Evolutionary conservation across 2,329 filamentous ascomycete genomes (phyloP), one percentile per base, ranked within the genome.

Genomic region (Beauveria brongniartii): DNA sequence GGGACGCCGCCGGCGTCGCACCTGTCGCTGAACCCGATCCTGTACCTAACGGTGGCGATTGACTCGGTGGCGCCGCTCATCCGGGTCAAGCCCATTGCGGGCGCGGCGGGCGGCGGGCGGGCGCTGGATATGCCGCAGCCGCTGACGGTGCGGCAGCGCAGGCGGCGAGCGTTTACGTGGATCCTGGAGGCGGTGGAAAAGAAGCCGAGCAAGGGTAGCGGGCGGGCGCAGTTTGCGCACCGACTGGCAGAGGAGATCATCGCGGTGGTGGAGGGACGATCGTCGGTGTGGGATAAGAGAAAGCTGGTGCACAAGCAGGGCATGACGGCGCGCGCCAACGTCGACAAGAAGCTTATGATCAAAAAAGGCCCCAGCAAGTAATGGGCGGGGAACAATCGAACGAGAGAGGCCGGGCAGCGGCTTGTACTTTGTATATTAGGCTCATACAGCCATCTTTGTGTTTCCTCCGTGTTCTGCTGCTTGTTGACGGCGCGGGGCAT

Each of bases 11-110:
- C 92, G 1, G 80, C 90, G 26, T 78, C 82, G 4, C 87, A 93
- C 68, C 87, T 99, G 10, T 92, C 94, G 3, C 84, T 96, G 37
- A 90, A 97, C 74, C 94, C 94, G 1, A 82, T 95, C 59, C 83
- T 90, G 59, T 99, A 97, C 77, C 86, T 99, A 53, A 91, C 89
- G 14, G 82, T 95, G 37, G 92, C 92, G 37, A 87, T 99, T 69
- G 94, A 99, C 80, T 95, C 91, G 10, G 88, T 99, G 26, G 91
- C 92, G 1, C 94, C 94, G 10, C 82, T 99, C 18, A 79, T 99
- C 69, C 88, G 89, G 66, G 87, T 99, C 70, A 84, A 86, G 59
- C 82, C 83, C 63, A 83, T 91, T 68, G 85, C 85, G 69, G 92
- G 91, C 66, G 84, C 89, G 41, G 90, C 89, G 1, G 93, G 93